Evolutionary conservation across 768 basidiomycete species (phyloP).

Genomic region (Termitomyces bulborhizus): DNA sequence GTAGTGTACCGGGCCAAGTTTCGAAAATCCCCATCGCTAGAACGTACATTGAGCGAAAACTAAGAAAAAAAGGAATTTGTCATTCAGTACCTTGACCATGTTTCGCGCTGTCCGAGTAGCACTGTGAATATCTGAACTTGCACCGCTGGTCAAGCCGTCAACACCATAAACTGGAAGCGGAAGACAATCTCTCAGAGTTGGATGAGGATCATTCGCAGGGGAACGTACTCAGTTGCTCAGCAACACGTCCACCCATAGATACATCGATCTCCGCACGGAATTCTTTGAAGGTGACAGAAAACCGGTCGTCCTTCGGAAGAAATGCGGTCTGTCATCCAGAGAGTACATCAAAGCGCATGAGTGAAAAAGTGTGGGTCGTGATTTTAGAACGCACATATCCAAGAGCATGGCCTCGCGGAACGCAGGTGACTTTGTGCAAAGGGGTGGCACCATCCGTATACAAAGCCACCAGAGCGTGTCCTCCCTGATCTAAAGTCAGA

Average conservation of each 20-base stretch:
- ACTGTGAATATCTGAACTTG: constrained; percentile 76
- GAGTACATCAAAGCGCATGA: background rate
- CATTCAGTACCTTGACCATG: constrained; percentile 78
- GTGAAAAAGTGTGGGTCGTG: too few relatives aligned
- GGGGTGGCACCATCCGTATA: constrained; percentile 96
- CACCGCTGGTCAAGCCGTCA: constrained; percentile 88
- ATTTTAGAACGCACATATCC: constrained; percentile 57
- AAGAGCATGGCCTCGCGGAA: constrained; percentile 92
- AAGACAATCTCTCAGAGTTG: constrained; percentile 1
- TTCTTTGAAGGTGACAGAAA: constrained; percentile 66
- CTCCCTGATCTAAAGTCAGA: constrained; percentile 45
- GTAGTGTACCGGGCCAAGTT: constrained; percentile 79
- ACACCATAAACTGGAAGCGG: constrained; percentile 67
- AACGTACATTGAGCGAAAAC: background rate
- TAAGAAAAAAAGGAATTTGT: background rate
- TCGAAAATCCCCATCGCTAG: constrained; percentile 78
- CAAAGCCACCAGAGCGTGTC: constrained; percentile 90
- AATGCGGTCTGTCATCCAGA: constrained; percentile 52
- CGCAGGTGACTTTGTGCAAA: constrained; percentile 94
- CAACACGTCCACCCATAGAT: constrained; percentile 89
- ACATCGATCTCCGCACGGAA: constrained; percentile 85
- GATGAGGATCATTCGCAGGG: background rate
- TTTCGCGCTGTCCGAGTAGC: constrained; percentile 75
- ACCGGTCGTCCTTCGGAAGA: constrained; percentile 73
- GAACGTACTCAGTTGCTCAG: constrained; percentile 78